Percentiles rank a stretch among this genome's conserved stretches.
Evolutionary conservation across 1,139 yeast genomes (phyloP).

Genomic region (Debaryomyces sp.): DNA sequence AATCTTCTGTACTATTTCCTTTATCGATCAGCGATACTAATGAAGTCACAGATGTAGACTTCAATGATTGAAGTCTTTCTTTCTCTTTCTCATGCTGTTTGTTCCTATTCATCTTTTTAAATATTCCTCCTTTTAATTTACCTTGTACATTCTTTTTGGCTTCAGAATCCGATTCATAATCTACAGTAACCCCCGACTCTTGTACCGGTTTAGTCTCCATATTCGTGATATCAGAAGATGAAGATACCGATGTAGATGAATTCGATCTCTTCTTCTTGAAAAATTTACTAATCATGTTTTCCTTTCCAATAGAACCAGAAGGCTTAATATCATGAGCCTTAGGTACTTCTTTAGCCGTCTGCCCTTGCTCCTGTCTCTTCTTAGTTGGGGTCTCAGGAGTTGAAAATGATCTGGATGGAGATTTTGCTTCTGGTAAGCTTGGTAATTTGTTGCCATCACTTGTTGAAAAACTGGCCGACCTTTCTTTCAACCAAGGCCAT

Average conservation of each 20-base stretch:
- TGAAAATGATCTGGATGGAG: constrained; percentile 37
- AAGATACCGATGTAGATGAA: constrained; percentile 12
- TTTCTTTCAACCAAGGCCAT: constrained; percentile 46
- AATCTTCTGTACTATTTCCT: neutral
- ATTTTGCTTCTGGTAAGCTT: constrained; percentile 20
- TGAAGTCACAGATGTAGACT: constrained; percentile 15
- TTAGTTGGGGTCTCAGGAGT: constrained; percentile 29
- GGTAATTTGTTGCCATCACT: constrained; percentile 25
- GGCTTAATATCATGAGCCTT: constrained; percentile 6
- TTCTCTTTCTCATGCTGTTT: constrained; percentile 10
- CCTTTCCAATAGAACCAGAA: constrained; percentile 29
- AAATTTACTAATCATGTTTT: constrained; percentile 46
- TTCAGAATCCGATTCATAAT: constrained; percentile 35
- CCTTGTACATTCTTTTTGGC: constrained; percentile 19
- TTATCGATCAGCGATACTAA: constrained; percentile 12
- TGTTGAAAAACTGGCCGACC: constrained; percentile 34
- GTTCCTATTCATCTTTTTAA: constrained; percentile 23
- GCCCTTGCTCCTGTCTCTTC: constrained; percentile 1
- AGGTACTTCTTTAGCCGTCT: neutral
- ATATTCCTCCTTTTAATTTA: constrained; percentile 18
- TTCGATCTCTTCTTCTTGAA: constrained; percentile 44
- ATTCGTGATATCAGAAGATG: constrained; percentile 2
- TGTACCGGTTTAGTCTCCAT: neutral
- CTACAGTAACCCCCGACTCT: constrained; percentile 30
- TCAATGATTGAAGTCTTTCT: constrained; percentile 17